phyloP scores from a whole-genome alignment of 2,329 filamentous ascomycete genomes.

The Penicillium sp. region DNA sequence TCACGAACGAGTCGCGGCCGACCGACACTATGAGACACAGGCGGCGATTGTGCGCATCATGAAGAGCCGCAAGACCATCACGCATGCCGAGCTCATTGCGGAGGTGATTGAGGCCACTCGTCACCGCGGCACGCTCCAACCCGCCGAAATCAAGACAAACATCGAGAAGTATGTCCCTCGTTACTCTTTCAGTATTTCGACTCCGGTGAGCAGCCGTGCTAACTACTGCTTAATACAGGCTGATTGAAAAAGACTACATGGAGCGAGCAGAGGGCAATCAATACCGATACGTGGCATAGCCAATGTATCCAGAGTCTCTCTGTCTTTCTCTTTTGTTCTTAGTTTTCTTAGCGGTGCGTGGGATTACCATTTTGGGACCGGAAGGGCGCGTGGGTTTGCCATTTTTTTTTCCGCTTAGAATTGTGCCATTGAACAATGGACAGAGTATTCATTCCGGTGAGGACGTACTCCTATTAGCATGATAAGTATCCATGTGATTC shows the following conservation, averaged over 20 bases:
- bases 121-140: constrained; percentile 80
- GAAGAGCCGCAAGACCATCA: constrained; percentile 88
- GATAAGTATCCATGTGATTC: background rate
- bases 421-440: background rate
- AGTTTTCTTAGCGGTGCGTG: constrained; percentile 1
- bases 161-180: constrained; percentile 74
- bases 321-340: background rate
- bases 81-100: constrained; percentile 81
- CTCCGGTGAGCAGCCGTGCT: background rate
- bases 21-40: constrained; percentile 94
- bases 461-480: background rate
- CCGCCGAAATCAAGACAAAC: constrained; percentile 90
- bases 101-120: constrained; percentile 92
- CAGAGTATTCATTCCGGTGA: background rate
- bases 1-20: constrained; percentile 83
- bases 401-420: background rate
- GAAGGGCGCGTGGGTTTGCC: constrained; percentile 1
- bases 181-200: background rate
- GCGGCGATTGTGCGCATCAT: constrained; percentile 96
- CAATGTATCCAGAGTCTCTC: background rate
- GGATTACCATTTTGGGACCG: constrained; percentile 3
- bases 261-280: constrained; percentile 71
- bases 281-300: constrained; percentile 71
- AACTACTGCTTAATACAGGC: constrained; percentile 49
- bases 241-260: constrained; percentile 93